phyloP scores from a whole-genome alignment of 495 filamentous ascomycete genomes.

The Penicillium silybi region DNA sequence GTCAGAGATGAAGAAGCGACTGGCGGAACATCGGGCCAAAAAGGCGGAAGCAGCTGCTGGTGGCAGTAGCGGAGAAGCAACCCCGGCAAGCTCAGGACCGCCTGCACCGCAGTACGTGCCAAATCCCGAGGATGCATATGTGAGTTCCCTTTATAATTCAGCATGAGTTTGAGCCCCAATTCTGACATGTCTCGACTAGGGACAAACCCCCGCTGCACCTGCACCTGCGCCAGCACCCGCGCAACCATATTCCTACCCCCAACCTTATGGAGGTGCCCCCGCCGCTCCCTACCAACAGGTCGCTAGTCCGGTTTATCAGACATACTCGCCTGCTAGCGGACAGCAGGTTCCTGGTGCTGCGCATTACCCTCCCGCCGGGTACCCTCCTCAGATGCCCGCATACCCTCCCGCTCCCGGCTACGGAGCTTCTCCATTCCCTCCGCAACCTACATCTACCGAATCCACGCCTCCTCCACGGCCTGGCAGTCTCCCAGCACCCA shows the following conservation, averaged over 20 bases:
- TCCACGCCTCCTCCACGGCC: slow-evolving; percentile 43
- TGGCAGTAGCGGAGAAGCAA: slow-evolving; percentile 57
- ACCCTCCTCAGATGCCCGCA: slow-evolving; percentile 35
- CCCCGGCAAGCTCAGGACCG: slow-evolving; percentile 51
- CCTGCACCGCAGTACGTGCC: slow-evolving; percentile 54
- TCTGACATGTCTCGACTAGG: slow-evolving; percentile 18
- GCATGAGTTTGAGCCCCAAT: not conserved
- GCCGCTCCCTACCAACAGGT: slow-evolving; percentile 39
- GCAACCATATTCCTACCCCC: slow-evolving; percentile 33
- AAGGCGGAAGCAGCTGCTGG: slow-evolving; percentile 55
- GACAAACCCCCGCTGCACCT: slow-evolving; percentile 24
- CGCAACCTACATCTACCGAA: slow-evolving; percentile 33
- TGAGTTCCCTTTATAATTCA: slow-evolving; percentile 35
- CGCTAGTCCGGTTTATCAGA: slow-evolving; percentile 40
- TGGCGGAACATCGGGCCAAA: slow-evolving; percentile 76
- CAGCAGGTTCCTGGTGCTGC: slow-evolving; percentile 30
- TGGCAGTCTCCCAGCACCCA: slow-evolving; percentile 49
- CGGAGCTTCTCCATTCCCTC: slow-evolving; percentile 32
- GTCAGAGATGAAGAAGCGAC: slow-evolving; percentile 74
- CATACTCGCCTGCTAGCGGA: slow-evolving; percentile 32
- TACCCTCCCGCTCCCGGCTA: slow-evolving; percentile 26
- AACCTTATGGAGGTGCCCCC: slow-evolving; percentile 31
- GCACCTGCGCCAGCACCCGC: slow-evolving; percentile 14
- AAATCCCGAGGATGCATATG: slow-evolving; percentile 46
- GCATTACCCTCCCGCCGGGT: slow-evolving; percentile 37